Conservation (phyloP, 306 rosid species). For the barrel medic (Medicago truncatula) region MtrunA17r5.0-ANR NC_053049.1:49465001-49465500, state of each 20-base stretch:
- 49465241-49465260: conserved; percentile 63
- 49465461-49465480: neutral
- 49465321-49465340: conserved; percentile 58
- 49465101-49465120: conserved; percentile 26
- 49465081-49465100: neutral
- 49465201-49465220: conserved; percentile 21
- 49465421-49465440: neutral
- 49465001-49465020: neutral
- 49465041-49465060: conserved; percentile 6
- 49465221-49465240: conserved; percentile 70
- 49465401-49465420: conserved; percentile 53
- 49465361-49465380: conserved; percentile 72
- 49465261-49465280: conserved; percentile 83
- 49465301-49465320: conserved; percentile 59
- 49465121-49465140: conserved; percentile 29
- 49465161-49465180: conserved; percentile 28
- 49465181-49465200: conserved; percentile 10
- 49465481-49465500: conserved; percentile 13
- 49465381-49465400: conserved; percentile 78
- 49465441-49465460: conserved; percentile 26
- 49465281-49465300: conserved; percentile 62
- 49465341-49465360: conserved; percentile 64
- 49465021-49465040: conserved; percentile 1
- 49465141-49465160: conserved; percentile 19
- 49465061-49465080: conserved; percentile 13